Base-by-base conservation (phyloP, 2,329 filamentous ascomycete species). In the Plectosphaerella plurivora region DNA sequence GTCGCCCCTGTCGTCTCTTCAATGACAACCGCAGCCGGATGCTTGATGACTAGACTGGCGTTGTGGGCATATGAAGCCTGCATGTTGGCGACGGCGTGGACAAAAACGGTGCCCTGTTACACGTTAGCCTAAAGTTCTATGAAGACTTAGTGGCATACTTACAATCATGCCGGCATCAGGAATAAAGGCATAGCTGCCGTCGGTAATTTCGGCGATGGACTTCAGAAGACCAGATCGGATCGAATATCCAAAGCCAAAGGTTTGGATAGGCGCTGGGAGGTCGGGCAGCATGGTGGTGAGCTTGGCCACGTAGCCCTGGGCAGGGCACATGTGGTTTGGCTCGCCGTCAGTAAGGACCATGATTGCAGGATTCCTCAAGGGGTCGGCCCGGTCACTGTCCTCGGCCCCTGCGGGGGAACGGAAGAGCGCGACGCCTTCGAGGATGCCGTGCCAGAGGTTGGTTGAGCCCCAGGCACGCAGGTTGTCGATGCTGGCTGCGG, bases 141-240 rank as follows among this genome's bases (percentile, higher is more conserved):
- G 0, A 20, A 10, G 18, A 1, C 5, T 6, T 2, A 14, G 1
- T 22, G 4, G 46, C 1, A 42, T 20, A 57, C 69, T 52, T 56
- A 74, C 71, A 54, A 86, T 79, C 80, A 86, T 84, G 53, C 81
- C 78, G 0, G 79, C 75, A 51, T 86, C 82, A 0, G 81, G 78
- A 16, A 86, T 85, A 56, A 84, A 86, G 9, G 79, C 69, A 53
- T 82, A 86, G 61, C 76, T 81, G 2, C 83, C 83, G 3, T 74
- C 69, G 0, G 78, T 75, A 47, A 78, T 66, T 59, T 85, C 81
- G 1, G 82, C 75, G 46, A 86, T 80, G 2, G 81, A 80, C 64
- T 83, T 82, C 51, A 86, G 69, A 16, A 85, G 66, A 0, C 76
- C 78, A 0, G 82, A 80, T 6, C 65, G 61, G 35, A 81, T 65